These are phyloP conservation scores for Oidium heveae DNA, from an alignment of 2,329 filamentous ascomycete species.

Conservation along the genomic window DNA sequence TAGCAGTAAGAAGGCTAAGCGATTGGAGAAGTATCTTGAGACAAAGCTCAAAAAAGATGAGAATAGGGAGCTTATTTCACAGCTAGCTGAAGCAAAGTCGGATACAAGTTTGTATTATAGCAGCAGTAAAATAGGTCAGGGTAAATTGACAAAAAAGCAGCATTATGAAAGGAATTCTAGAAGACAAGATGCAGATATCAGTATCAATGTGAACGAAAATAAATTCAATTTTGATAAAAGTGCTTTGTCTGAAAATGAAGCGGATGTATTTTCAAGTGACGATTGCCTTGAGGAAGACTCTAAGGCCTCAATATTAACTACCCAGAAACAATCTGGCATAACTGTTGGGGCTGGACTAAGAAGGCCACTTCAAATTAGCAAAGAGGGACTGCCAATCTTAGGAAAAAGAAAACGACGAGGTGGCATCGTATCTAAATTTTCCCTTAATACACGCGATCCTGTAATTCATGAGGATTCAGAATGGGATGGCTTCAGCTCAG, in stretches of 20 bases:
- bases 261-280: slow-evolving; percentile 4
- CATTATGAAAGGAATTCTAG: slow-evolving; percentile 34
- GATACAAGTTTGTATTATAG: slow-evolving; percentile 65
- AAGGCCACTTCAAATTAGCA: slow-evolving; percentile 56
- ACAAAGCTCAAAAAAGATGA: slow-evolving; percentile 90
- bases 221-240: slow-evolving; percentile 27
- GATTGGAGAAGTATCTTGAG: slow-evolving; percentile 48
- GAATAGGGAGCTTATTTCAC: slow-evolving; percentile 58
- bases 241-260: slow-evolving; percentile 8
- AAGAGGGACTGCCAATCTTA: slow-evolving; percentile 52
- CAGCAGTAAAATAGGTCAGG: slow-evolving; percentile 49
- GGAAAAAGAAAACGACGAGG: slow-evolving; percentile 56
- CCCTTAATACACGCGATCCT: slow-evolving; percentile 21
- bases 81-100: slow-evolving; percentile 52
- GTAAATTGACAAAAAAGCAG: slow-evolving; percentile 45
- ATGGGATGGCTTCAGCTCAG: slow-evolving; percentile 36
- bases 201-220: slow-evolving; percentile 17
- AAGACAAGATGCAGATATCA: slow-evolving; percentile 37
- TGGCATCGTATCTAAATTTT: slow-evolving; percentile 29
- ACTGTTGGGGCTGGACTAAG: slow-evolving; percentile 57
- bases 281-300: slow-evolving; percentile 7
- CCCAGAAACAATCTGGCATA: slow-evolving; percentile 3
- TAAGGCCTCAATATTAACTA: slow-evolving; percentile 3
- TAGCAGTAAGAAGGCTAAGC: slow-evolving; percentile 39
- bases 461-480: slow-evolving; percentile 20